Conservation (phyloP, 306 rosid genomes). For the Datisca glomerata region DNA sequence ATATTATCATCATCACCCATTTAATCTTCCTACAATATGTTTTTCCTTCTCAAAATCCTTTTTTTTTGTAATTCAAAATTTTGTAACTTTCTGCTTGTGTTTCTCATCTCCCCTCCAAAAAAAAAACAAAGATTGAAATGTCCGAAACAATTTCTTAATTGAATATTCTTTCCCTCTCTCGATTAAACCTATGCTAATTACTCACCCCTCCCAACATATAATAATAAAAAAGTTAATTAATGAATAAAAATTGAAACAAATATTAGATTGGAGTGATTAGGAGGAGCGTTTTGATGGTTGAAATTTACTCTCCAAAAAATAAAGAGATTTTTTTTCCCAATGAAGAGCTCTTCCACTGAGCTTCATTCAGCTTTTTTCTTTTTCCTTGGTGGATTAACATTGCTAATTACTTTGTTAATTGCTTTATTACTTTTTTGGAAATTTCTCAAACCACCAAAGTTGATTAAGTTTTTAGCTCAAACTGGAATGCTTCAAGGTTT, state of each 20-base stretch:
- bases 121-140: too few species aligned
- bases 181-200: constrained; percentile 6
- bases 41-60: too few species aligned
- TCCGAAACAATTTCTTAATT: not conserved
- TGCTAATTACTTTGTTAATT: constrained; percentile 37
- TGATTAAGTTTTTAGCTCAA: constrained; percentile 20
- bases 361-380: constrained; percentile 41
- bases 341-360: too few species aligned
- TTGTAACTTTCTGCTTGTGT: too few species aligned
- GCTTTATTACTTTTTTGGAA: constrained; percentile 38
- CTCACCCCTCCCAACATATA: constrained; percentile 1
- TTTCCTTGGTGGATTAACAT: constrained; percentile 49
- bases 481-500: constrained; percentile 33
- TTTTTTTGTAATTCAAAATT: too few species aligned
- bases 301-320: too few species aligned
- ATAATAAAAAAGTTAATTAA: not conserved
- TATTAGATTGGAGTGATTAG: too few species aligned
- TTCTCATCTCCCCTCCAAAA: too few species aligned
- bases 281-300: too few species aligned
- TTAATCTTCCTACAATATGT: too few species aligned
- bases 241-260: not conserved
- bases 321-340: too few species aligned
- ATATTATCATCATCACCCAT: too few species aligned
- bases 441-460: constrained; percentile 23
- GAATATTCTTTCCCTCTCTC: not conserved